These are phyloP conservation scores for Trametes hirsuta DNA, from an alignment of 1,284 basidiomycete genomes.

Conservation along the genomic window DNA sequence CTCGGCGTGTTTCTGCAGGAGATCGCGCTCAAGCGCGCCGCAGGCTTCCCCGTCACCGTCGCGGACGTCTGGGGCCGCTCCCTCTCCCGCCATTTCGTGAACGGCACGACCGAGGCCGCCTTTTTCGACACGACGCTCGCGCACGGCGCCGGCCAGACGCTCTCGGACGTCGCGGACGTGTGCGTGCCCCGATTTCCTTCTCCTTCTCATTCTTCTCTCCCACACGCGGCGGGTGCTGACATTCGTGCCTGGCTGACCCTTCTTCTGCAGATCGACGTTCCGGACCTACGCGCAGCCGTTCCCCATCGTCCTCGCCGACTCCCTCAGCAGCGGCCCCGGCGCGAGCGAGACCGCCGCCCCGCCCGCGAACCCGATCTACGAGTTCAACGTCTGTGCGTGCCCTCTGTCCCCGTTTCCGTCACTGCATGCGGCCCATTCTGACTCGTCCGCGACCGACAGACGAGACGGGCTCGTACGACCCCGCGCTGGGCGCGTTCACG, in stretches of 20 bases:
- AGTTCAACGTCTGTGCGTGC: slow-evolving; percentile 49
- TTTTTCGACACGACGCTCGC: slow-evolving; percentile 22
- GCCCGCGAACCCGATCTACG: slow-evolving; percentile 44
- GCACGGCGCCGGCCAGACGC: slow-evolving; percentile 34
- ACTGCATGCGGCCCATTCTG: background rate
- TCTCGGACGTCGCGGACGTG: slow-evolving; percentile 31
- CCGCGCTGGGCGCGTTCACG: slow-evolving; percentile 46
- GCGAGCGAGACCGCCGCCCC: slow-evolving; percentile 29
- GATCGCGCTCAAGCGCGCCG: slow-evolving; percentile 24
- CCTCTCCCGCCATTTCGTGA: slow-evolving; percentile 32
- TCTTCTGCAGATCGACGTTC: slow-evolving; percentile 27
- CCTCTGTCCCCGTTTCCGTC: too few relatives aligned
- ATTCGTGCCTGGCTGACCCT: background rate
- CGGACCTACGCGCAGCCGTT: slow-evolving; percentile 27
- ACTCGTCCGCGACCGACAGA: slow-evolving; percentile 25
- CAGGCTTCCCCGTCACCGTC: slow-evolving; percentile 32
- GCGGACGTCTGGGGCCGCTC: slow-evolving; percentile 33
- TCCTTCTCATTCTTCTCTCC: too few relatives aligned
- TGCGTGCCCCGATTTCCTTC: slow-evolving; percentile 14
- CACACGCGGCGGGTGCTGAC: too few relatives aligned
- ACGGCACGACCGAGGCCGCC: slow-evolving; percentile 29
- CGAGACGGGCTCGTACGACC: slow-evolving; percentile 51
- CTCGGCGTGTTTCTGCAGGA: slow-evolving; percentile 26
- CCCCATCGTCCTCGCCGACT: slow-evolving; percentile 32
- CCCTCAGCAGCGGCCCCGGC: slow-evolving; percentile 17